Percentiles rank a stretch among this genome's conserved stretches.
Evolutionary conservation across 345 rosid species (phyloP).

Genomic region (Eucalyptus viminalis): DNA sequence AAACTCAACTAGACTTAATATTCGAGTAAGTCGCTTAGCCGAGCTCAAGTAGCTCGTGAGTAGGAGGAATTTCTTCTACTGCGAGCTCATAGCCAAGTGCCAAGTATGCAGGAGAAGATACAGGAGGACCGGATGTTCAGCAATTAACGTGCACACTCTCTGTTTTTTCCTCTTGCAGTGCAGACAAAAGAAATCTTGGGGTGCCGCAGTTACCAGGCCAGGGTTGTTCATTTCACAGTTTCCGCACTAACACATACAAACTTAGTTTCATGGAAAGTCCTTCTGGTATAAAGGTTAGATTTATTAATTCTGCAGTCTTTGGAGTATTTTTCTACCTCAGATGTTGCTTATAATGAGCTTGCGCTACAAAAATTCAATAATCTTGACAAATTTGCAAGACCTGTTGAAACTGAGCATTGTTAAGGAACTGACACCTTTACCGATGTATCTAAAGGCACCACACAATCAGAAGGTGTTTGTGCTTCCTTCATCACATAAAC

Average conservation of each 20-base stretch:
- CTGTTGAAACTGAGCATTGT: not conserved
- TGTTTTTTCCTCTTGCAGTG: constrained; percentile 12
- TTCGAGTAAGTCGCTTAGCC: not conserved
- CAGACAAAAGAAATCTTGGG: constrained; percentile 74
- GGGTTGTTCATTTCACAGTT: constrained; percentile 94
- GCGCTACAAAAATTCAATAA: not conserved
- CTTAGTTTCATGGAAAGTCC: constrained; percentile 97
- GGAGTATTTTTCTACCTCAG: not conserved
- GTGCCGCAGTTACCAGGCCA: constrained; percentile 93
- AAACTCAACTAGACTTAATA: not conserved
- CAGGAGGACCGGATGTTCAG: not conserved
- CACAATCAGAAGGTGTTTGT: not conserved
- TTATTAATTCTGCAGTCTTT: not conserved
- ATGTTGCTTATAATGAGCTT: not conserved
- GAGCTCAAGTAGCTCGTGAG: not conserved
- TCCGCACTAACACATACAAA: constrained; percentile 85
- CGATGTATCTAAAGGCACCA: not conserved
- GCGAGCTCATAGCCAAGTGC: not conserved
- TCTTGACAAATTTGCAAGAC: not conserved
- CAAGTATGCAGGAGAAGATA: not conserved
- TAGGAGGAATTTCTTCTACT: not conserved
- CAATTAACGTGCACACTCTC: not conserved
- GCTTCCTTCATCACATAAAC: not conserved
- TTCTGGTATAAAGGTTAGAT: constrained; percentile 79
- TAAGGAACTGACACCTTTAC: not conserved